A percentile compares a stretch with the other conserved stretches of the same genome.
Evolutionary conservation across 1,284 basidiomycete species (phyloP).

Genomic region (Pseudozyma sp.): DNA sequence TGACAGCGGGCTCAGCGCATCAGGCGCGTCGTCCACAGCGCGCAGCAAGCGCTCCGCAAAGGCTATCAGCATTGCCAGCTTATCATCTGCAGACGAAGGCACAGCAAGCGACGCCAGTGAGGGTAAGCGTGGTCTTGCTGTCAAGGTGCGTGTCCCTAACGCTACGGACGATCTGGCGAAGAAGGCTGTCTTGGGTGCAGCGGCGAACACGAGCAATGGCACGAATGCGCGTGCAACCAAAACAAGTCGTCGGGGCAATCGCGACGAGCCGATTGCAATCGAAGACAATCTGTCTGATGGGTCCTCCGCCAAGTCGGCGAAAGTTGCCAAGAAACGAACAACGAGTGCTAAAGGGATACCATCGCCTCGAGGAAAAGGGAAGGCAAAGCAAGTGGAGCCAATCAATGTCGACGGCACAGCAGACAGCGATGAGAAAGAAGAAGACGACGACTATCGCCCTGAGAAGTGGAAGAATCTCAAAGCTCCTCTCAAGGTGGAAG

Average conservation of each 20-base stretch:
- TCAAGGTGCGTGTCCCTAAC: constrained; percentile 5
- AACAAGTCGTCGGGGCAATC: constrained; percentile 11
- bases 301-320: constrained; percentile 10
- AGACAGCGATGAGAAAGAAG: constrained; percentile 8
- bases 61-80: constrained; percentile 18
- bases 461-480: constrained; percentile 53
- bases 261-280: constrained; percentile 18
- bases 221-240: neutral
- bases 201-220: constrained; percentile 17
- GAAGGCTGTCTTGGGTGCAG: constrained; percentile 25
- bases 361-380: constrained; percentile 28
- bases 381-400: constrained; percentile 22
- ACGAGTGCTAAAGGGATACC: neutral
- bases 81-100: constrained; percentile 23
- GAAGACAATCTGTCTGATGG: constrained; percentile 31
- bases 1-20: constrained; percentile 17
- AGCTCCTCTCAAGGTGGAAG: constrained; percentile 50
- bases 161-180: constrained; percentile 21
- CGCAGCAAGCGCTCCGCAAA: constrained; percentile 10
- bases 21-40: constrained; percentile 13
- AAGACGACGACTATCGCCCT: constrained; percentile 47
- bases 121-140: neutral
- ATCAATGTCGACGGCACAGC: constrained; percentile 4
- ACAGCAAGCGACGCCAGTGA: constrained; percentile 15
- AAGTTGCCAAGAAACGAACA: neutral